These are phyloP conservation scores for Saturnispora gosingensis DNA, from an alignment of 805 yeast species.

Conservation along the genomic window DNA sequence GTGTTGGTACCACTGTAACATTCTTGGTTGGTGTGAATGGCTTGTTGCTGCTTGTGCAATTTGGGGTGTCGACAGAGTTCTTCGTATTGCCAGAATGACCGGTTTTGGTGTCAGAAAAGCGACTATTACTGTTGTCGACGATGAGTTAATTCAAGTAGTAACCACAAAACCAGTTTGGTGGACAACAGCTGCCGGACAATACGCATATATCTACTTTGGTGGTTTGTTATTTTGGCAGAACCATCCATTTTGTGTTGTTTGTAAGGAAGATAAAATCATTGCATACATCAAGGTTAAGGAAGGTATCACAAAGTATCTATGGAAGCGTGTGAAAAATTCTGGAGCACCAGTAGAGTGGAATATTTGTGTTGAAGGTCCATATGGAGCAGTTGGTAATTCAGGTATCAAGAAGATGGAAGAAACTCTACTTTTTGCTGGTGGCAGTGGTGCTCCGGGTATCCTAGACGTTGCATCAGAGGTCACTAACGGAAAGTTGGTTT, in stretches of 20 bases:
- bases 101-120: constrained; percentile 21
- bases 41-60: constrained; percentile 33
- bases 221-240: constrained; percentile 53
- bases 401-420: constrained; percentile 41
- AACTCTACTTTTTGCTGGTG: constrained; percentile 55
- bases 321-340: constrained; percentile 21
- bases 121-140: constrained; percentile 12
- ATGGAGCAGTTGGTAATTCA: constrained; percentile 38
- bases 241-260: constrained; percentile 58
- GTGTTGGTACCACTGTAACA: constrained; percentile 48
- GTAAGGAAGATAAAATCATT: constrained; percentile 29
- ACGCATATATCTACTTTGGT: constrained; percentile 47
- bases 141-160: constrained; percentile 35
- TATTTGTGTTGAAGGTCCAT: constrained; percentile 57
- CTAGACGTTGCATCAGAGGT: constrained; percentile 29
- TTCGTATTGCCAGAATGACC: constrained; percentile 30
- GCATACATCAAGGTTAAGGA: constrained; percentile 40
- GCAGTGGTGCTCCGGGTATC: constrained; percentile 61
- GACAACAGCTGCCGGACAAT: constrained; percentile 46
- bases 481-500: constrained; percentile 37
- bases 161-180: constrained; percentile 42
- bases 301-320: constrained; percentile 42
- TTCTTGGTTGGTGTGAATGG: constrained; percentile 29
- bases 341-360: constrained; percentile 13
- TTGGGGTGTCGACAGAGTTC: constrained; percentile 44